These are phyloP conservation scores for Helianthus annuus DNA, from an alignment of 129 eudicot species.

Conservation along the genomic window DNA sequence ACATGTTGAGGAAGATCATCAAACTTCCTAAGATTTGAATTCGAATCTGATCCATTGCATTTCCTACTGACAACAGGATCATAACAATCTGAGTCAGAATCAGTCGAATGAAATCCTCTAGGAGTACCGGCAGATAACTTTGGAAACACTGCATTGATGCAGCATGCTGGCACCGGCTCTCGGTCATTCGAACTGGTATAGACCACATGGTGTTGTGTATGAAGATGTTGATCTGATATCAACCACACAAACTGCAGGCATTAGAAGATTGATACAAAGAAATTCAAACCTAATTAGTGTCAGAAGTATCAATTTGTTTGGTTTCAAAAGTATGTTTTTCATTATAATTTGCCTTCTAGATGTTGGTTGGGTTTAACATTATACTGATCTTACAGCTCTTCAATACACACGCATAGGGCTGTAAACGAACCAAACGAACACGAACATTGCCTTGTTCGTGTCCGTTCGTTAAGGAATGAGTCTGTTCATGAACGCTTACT, in stretches of 20 bases:
- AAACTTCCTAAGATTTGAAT: slow-evolving; percentile 5
- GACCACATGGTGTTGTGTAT: slow-evolving; percentile 32
- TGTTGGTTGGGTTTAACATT: slow-evolving; percentile 2
- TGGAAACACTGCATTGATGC: slow-evolving; percentile 28
- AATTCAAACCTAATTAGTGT: not conserved
- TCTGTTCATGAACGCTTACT: no score
- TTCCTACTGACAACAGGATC: slow-evolving; percentile 30
- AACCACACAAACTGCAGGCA: not conserved
- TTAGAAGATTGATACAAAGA: not conserved
- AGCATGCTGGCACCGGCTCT: not conserved
- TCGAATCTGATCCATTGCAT: slow-evolving; percentile 11
- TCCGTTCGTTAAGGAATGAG: no score
- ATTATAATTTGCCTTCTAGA: not conserved
- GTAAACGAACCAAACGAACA: no score
- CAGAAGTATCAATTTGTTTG: not conserved
- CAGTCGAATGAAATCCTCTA: slow-evolving; percentile 62
- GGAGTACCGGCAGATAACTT: slow-evolving; percentile 53
- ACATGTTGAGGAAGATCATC: slow-evolving; percentile 14
- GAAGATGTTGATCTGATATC: slow-evolving; percentile 38
- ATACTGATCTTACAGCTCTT: not conserved
- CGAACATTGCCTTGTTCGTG: no score
- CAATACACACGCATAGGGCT: not conserved
- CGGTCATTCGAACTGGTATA: slow-evolving; percentile 38
- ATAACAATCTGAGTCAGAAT: slow-evolving; percentile 51
- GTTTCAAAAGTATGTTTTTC: not conserved